Base-by-base conservation (phyloP, 306 rosid species). In the Leucaena leucocephala region DNA sequence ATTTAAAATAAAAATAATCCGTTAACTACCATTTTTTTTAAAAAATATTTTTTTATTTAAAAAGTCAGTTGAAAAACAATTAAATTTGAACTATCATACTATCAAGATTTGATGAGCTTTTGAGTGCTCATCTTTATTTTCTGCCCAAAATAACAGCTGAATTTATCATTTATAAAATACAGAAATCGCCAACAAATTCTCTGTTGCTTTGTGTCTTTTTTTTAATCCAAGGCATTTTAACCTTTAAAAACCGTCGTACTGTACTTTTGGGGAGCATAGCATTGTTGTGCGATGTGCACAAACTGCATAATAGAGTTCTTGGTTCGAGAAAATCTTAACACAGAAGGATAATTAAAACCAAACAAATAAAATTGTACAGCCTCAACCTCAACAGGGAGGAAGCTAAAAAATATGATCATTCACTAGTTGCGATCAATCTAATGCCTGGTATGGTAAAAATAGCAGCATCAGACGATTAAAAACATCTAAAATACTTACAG, bases 361-460 rank as follows among this genome's bases (percentile, higher is more conserved):
- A 42, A 39, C 78, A 80, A 61, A 82, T 71, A 76, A 79, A 76
- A 82, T 76, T 76, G 80, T 79, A 82, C 71, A 79, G 80, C 57
- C 82, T 71, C 84, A 71, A 19, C 66, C 86, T 82, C 73, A 21
- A 75, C 48, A 74, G 17, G 65, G 77, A 27, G 35, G 58, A 36
- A 43, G 44, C 50, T 74, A 57, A 62, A 77, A 68, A 71, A 79
- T 55, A 71, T 35, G 71, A 77, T 81, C 81, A 84, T 71, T 4
- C 61, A 68, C 68, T 49, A 52, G 78, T 68, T 72, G 55, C 63
- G 44, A 83, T 55, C 77, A 81, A 79, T 66, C 70, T 84, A 85
- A 86, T 82, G 89, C 83, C 84, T 72, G 81, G 12, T 39, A 64
- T 63, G 77, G 87, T 44, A 80, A 84, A 85, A 82, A 79, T 63